A percentile compares a stretch with the other conserved stretches of the same genome.
Conservation (phyloP, 2,329 filamentous ascomycete genomes). For the Anisogramma anomala region DNA sequence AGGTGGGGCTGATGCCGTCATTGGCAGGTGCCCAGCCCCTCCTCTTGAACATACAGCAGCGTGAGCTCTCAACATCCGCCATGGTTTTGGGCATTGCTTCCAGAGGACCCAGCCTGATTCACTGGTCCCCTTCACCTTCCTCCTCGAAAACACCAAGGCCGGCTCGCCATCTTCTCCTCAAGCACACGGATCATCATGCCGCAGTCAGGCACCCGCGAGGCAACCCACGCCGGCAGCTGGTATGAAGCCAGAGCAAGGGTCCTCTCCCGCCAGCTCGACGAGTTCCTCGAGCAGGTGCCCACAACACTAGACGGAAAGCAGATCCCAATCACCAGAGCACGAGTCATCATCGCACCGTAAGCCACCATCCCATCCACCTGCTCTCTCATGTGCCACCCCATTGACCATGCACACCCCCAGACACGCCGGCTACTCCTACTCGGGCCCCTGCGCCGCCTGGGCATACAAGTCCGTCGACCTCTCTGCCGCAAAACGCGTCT, state of each 20-base stretch:
- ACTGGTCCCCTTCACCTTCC: neutral
- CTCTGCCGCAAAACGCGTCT: slow-evolving; percentile 70
- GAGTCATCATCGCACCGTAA: slow-evolving; percentile 90
- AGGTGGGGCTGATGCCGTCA: slow-evolving; percentile 2
- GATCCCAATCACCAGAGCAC: slow-evolving; percentile 62
- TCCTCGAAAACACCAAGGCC: neutral
- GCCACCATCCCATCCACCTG: slow-evolving; percentile 28
- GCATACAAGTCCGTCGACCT: slow-evolving; percentile 86
- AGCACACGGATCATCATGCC: slow-evolving; percentile 16
- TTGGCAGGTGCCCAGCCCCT: neutral
- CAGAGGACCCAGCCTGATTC: too few relatives aligned
- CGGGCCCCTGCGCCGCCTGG: slow-evolving; percentile 83
- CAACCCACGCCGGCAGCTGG: slow-evolving; percentile 80
- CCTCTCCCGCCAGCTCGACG: slow-evolving; percentile 61
- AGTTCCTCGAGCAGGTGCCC: slow-evolving; percentile 63
- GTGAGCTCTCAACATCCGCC: too few relatives aligned
- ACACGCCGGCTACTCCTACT: slow-evolving; percentile 89
- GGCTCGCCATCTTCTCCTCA: neutral
- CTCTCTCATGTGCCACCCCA: neutral
- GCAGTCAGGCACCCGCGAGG: slow-evolving; percentile 30
- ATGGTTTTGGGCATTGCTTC: too few relatives aligned
- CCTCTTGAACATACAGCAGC: too few relatives aligned
- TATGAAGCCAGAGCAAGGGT: slow-evolving; percentile 52
- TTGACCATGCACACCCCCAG: slow-evolving; percentile 33
- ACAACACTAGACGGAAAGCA: slow-evolving; percentile 44